Base-by-base conservation (phyloP, 1,284 basidiomycete genomes). In the Apiotrichum sp. region DNA sequence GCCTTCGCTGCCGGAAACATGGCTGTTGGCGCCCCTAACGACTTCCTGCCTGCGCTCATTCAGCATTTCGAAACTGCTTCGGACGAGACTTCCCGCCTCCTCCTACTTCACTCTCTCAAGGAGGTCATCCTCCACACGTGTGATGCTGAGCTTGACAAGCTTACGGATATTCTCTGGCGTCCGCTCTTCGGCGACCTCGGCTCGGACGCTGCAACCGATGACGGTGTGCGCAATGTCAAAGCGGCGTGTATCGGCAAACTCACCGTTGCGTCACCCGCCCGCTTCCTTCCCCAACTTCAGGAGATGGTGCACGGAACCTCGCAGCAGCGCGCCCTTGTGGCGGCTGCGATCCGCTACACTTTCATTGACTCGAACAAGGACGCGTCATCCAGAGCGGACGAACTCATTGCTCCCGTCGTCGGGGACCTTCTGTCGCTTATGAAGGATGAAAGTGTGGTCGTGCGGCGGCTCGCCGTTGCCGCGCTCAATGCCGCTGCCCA, bases 171-270 rank as follows among this genome's bases (percentile, higher is more conserved):
- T 16, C 82, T 98, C 10, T 99, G 96, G 96, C 81, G 81, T 3
- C 92, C 93, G 0, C 81, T 95, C 14, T 93, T 96, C 72, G 84
- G 88, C 67, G 68, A 65, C 52, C 52, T 52, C 13, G 47, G 67
- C 57, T 55, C 57, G 14, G 31, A 62, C 55, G 83, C 86, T 58
- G 85, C 83, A 59, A 83, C 88, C 13, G 92, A 96, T 64, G 95
- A 98, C 73, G 89, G 87, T 3, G 88, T 90, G 3, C 81, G 93
- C 54, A 97, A 95, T 71, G 89, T 98, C 56, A 91, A 92, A 35
- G 93, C 95, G 46, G 93, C 96, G 22, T 98, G 95, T 72, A 82
- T 99, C 16, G 96, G 95, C 47, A 93, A 97, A 73, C 80, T 99
- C 43, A 95, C 93, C 0, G 89, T 88, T 0, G 89, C 89, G 1